Base-by-base conservation (phyloP, 208 protist species). In the Leishmania guyanensis region DNA sequence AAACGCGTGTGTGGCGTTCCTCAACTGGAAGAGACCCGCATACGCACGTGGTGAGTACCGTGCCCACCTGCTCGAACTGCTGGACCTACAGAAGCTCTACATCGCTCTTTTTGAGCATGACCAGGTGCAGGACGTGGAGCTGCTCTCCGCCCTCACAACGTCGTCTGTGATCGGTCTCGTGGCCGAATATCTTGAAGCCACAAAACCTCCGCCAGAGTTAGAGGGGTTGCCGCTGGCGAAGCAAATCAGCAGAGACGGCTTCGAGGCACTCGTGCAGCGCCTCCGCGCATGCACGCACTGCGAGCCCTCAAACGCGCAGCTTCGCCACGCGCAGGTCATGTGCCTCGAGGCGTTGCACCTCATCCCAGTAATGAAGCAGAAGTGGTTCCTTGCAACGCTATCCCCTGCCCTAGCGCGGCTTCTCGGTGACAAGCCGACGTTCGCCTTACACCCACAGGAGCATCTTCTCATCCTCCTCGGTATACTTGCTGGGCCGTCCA, bases 401-500 rank as follows among this genome's bases (percentile, higher is more conserved):
- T 89, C 87, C 81, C 84, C 90, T 4, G 86, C 83, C 4, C 82
- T 97, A 46, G 77, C 86, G 70, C 90, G 94, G 26, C 88, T 97
- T 51, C 48, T 77, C 4, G 71, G 71, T 26, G 83, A 80, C 26
- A 95, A 88, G 78, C 71, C 75, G 50, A 77, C 78, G 6, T 10
- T 29, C 6, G 39, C 78, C 10, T 12, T 76, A 68, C 87, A 90
- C 64, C 90, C 93, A 29, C 94, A 98, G 84, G 89, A 95, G 78
- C 89, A 92, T 71, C 86, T 98, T 20, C 81, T 98, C 9, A 64
- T 92, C 46, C 58, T 93, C 16, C 85, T 98, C 43, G 93, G 91
- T 43, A 73, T 84, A 26, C 68, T 95, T 1, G 72, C 81, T 56
- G 90, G 87, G 5, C 92, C 92, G 0, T 62, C 86, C 20, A 10